phyloP scores from a whole-genome alignment of 2,329 filamentous ascomycete genomes.

The Tolypocladium inflatum region DNA sequence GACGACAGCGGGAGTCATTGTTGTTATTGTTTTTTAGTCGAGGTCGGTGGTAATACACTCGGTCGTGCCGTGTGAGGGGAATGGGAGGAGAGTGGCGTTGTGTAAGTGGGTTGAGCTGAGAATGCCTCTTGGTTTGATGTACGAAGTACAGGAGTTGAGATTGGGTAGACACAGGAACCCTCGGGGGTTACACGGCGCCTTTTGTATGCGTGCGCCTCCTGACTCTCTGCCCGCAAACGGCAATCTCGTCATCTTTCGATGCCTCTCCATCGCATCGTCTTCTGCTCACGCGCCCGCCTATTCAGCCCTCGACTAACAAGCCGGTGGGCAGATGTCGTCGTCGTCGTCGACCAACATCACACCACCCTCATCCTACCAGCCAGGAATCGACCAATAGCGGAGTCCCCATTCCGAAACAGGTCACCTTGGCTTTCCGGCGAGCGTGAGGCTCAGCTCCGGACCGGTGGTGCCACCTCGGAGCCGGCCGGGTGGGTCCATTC shows the following conservation, averaged over 20 bases:
- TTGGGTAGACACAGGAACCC: not conserved
- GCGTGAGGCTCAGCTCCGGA: not conserved
- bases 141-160: not conserved
- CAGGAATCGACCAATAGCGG: not conserved
- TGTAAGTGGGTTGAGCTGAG: not conserved
- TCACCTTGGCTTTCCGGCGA: not conserved
- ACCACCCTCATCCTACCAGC: not conserved
- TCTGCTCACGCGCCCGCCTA: not conserved
- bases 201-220: not conserved
- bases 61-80: not conserved
- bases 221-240: not conserved
- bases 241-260: not conserved
- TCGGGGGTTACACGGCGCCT: not conserved
- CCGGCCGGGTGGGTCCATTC: not conserved
- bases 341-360: not conserved
- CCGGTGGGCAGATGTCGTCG: not conserved
- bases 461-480: slow-evolving; percentile 1
- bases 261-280: not conserved
- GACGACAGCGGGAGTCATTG: slow-evolving; percentile 18
- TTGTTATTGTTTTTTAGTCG: slow-evolving; percentile 1
- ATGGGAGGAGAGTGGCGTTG: not conserved
- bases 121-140: not conserved
- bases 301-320: not conserved
- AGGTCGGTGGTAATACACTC: not conserved
- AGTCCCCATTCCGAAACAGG: not conserved